Conservation (phyloP, 1,139 yeast genomes). For the Yamadazyma atlantica region DNA sequence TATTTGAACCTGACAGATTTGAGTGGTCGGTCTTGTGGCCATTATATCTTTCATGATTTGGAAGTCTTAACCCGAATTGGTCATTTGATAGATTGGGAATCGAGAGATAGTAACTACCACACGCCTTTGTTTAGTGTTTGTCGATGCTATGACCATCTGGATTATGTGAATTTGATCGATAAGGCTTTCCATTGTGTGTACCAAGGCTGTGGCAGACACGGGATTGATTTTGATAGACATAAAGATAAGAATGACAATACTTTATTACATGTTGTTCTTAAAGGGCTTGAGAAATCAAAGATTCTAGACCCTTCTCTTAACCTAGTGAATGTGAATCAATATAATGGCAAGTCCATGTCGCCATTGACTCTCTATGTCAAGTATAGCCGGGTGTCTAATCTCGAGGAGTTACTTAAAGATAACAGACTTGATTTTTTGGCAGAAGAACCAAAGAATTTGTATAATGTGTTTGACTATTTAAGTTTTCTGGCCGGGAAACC, state of each 20-base stretch:
- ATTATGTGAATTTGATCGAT: constrained; percentile 53
- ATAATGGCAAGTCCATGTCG: constrained; percentile 59
- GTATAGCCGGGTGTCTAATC: constrained; percentile 63
- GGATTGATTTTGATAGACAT: constrained; percentile 56
- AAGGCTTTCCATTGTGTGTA: constrained; percentile 48
- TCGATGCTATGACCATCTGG: constrained; percentile 76
- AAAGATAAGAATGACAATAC: constrained; percentile 74
- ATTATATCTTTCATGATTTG: constrained; percentile 65
- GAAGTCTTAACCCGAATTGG: constrained; percentile 58
- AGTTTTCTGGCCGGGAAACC: constrained; percentile 35
- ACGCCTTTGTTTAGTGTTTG: constrained; percentile 80
- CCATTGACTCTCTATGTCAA: constrained; percentile 74
- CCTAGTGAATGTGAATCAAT: constrained; percentile 57
- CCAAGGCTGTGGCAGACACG: constrained; percentile 32
- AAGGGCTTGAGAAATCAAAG: constrained; percentile 39
- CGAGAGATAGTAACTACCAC: constrained; percentile 65
- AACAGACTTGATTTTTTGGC: constrained; percentile 41
- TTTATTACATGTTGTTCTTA: constrained; percentile 65
- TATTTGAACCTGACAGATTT: constrained; percentile 56
- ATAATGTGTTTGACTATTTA: constrained; percentile 44
- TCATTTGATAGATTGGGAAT: constrained; percentile 62
- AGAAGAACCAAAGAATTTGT: constrained; percentile 43
- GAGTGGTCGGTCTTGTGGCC: constrained; percentile 65
- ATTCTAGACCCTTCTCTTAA: constrained; percentile 32
- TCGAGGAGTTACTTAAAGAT: constrained; percentile 48